Evolutionary conservation across 2,329 filamentous ascomycete genomes (phyloP).

Genomic region (Leptosphaerulina australis): DNA sequence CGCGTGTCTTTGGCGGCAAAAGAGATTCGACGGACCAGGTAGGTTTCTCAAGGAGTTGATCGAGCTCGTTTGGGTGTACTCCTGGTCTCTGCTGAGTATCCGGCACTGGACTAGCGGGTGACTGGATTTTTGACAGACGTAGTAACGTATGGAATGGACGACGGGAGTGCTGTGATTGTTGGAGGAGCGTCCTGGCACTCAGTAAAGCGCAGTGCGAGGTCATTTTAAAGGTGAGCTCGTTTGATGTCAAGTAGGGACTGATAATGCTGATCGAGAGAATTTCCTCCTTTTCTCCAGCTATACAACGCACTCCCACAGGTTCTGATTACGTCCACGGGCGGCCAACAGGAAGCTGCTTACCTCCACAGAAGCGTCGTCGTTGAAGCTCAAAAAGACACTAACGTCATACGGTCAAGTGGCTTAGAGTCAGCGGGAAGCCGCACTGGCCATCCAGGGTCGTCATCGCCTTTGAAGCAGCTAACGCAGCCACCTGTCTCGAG

Average conservation of each 20-base stretch:
- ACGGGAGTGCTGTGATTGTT: constrained; percentile 8
- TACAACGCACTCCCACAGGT: background rate
- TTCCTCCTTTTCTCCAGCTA: background rate
- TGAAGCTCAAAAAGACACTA: constrained; percentile 27
- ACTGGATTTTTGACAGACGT: background rate
- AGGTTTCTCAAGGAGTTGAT: constrained; percentile 65
- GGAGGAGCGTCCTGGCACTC: constrained; percentile 7
- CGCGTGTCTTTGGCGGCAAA: constrained; percentile 56
- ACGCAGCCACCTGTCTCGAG: constrained; percentile 44
- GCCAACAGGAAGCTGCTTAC: background rate
- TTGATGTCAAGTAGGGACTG: background rate
- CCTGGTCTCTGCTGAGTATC: constrained; percentile 16
- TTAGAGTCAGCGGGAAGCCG: constrained; percentile 28
- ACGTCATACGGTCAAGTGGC: constrained; percentile 23
- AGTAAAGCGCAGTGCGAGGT: constrained; percentile 10
- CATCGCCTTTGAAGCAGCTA: constrained; percentile 41
- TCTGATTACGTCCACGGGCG: background rate
- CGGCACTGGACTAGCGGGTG: background rate
- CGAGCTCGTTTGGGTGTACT: constrained; percentile 40
- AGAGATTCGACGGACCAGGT: constrained; percentile 85
- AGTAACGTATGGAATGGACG: constrained; percentile 14
- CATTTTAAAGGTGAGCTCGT: constrained; percentile 16
- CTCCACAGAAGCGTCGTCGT: constrained; percentile 25
- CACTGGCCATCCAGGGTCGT: constrained; percentile 37
- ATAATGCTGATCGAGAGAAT: background rate